phyloP scores from a whole-genome alignment of 228 moss, liverwort and hornwort genomes.

The Sphagnum magellanicum region DNA sequence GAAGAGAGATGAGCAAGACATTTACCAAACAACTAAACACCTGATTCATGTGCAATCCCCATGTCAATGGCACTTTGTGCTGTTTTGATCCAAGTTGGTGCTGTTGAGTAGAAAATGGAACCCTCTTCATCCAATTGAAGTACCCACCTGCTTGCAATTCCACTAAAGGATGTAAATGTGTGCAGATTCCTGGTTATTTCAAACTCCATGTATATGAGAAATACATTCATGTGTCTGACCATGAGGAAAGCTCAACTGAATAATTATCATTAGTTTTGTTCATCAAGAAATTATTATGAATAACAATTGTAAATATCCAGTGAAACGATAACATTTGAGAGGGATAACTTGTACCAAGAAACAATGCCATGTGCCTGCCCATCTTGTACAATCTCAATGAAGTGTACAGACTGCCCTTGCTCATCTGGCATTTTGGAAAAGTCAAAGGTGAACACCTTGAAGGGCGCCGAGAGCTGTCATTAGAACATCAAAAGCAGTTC shows the following conservation, averaged over 20 bases:
- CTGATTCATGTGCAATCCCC: conserved; percentile 1
- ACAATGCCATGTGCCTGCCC: conserved; percentile 80
- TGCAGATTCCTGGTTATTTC: background rate
- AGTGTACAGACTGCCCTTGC: conserved; percentile 30
- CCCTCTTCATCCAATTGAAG: conserved; percentile 81
- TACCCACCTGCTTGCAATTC: conserved; percentile 46
- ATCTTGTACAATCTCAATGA: conserved; percentile 27
- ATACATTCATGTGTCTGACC: no score
- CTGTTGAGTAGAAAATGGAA: conserved; percentile 73
- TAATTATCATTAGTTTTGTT: no score
- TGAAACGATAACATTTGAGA: background rate
- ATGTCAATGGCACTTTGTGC: conserved; percentile 7
- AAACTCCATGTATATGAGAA: background rate
- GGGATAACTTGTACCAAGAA: conserved; percentile 44
- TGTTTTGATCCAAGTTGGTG: conserved; percentile 54
- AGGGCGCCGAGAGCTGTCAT: conserved; percentile 67
- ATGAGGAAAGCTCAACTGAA: no score
- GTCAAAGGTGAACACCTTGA: conserved; percentile 76
- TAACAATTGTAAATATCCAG: no score
- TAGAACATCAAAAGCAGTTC: background rate
- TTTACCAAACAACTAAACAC: conserved; percentile 1
- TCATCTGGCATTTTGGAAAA: conserved; percentile 59
- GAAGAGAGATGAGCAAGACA: background rate
- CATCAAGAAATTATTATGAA: no score
- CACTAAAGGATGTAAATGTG: background rate